A percentile compares a stretch with the other conserved stretches of the same genome.
phyloP scores from a whole-genome alignment of 768 basidiomycete genomes.

The Zangia roseola region DNA sequence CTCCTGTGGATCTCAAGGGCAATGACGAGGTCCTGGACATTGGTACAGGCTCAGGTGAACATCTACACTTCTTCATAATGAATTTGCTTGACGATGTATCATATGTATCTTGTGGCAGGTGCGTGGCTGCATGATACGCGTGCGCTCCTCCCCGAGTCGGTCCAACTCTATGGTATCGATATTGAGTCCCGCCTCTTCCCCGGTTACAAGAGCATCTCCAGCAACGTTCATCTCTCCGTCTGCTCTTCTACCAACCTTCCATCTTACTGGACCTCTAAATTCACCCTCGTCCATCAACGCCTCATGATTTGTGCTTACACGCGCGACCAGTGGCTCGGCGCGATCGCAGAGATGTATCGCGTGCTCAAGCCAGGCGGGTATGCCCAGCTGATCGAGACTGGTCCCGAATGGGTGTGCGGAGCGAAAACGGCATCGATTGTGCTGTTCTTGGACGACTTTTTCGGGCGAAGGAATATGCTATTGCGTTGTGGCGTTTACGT shows the following conservation, averaged over 20 bases:
- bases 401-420: slow-evolving; percentile 6
- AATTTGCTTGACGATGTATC: not conserved
- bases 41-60: slow-evolving; percentile 24
- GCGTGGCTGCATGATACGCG: too few relatives aligned
- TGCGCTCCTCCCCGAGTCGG: slow-evolving; percentile 4
- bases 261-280: slow-evolving; percentile 27
- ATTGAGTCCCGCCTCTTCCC: slow-evolving; percentile 20
- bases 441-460: slow-evolving; percentile 1
- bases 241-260: slow-evolving; percentile 23
- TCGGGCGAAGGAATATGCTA: not conserved
- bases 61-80: not conserved
- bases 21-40: slow-evolving; percentile 18
- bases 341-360: slow-evolving; percentile 27
- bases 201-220: not conserved
- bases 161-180: slow-evolving; percentile 23
- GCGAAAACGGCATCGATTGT: slow-evolving; percentile 1
- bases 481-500: not conserved
- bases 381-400: slow-evolving; percentile 27
- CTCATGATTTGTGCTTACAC: slow-evolving; percentile 31
- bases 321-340: slow-evolving; percentile 22
- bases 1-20: too few relatives aligned
- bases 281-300: slow-evolving; percentile 32
- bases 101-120: slow-evolving; percentile 14
- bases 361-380: slow-evolving; percentile 32
- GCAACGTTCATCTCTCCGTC: slow-evolving; percentile 13